A percentile compares a stretch with the other conserved stretches of the same genome.
Conservation (phyloP, 1,284 basidiomycete genomes). For the Vanrija pseudolonga region DNA sequence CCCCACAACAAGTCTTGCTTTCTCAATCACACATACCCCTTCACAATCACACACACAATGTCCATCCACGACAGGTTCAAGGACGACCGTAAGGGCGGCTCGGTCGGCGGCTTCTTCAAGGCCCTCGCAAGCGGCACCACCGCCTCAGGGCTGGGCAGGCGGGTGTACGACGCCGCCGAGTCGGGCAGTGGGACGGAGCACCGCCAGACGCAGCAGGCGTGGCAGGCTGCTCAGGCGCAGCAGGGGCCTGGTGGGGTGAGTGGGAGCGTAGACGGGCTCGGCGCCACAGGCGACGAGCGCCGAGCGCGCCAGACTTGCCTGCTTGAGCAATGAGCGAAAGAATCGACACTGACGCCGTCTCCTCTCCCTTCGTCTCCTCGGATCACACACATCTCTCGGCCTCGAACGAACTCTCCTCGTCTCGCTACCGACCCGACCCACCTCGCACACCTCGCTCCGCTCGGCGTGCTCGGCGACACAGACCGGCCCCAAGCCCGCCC, state of each 20-base stretch:
- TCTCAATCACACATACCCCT: too few relatives aligned
- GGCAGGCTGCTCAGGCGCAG: background rate
- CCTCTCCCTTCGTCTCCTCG: too few relatives aligned
- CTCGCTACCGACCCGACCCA: too few relatives aligned
- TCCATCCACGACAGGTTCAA: conserved; percentile 12
- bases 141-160: conserved; percentile 6
- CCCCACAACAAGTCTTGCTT: too few relatives aligned
- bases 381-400: too few relatives aligned
- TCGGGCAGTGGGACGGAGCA: background rate
- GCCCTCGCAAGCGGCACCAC: conserved; percentile 3
- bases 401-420: too few relatives aligned
- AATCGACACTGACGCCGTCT: too few relatives aligned
- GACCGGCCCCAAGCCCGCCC: conserved; percentile 9
- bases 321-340: too few relatives aligned
- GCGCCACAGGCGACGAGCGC: too few relatives aligned
- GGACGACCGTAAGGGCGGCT: conserved; percentile 2
- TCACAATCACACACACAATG: conserved; percentile 9
- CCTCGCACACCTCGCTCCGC: too few relatives aligned
- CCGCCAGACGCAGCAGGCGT: background rate
- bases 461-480: background rate
- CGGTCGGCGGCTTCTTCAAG: conserved; percentile 8
- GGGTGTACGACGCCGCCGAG: conserved; percentile 11
- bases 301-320: too few relatives aligned
- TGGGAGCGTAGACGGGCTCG: too few relatives aligned
- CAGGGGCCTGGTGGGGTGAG: background rate